Evolutionary conservation across 495 filamentous ascomycete genomes (phyloP).

Genomic region (Trichoderma reesei): DNA sequence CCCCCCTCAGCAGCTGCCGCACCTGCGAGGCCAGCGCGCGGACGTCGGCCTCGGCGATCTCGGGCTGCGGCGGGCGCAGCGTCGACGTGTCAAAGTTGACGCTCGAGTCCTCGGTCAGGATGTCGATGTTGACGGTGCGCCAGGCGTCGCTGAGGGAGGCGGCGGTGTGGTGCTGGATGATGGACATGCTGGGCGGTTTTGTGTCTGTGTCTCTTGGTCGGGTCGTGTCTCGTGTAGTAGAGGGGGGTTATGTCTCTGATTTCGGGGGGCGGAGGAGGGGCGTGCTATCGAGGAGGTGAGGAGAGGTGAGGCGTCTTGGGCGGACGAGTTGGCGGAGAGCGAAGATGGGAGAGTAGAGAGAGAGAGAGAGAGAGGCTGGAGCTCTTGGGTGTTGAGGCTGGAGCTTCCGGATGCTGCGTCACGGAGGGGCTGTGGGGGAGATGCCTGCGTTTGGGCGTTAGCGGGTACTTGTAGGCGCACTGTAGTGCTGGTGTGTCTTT

Average conservation of each 20-base stretch:
- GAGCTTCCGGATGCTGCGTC: neutral
- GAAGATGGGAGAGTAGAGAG: neutral
- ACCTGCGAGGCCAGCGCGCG: slow-evolving; percentile 66
- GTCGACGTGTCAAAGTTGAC: slow-evolving; percentile 78
- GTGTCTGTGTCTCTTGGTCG: neutral
- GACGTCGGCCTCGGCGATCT: slow-evolving; percentile 59
- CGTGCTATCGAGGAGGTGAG: neutral
- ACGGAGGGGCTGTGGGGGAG: slow-evolving; percentile 8
- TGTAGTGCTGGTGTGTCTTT: neutral
- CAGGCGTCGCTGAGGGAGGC: slow-evolving; percentile 52
- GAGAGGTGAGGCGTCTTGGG: neutral
- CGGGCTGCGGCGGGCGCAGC: slow-evolving; percentile 59
- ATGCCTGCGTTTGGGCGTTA: neutral
- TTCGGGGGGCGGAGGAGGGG: neutral
- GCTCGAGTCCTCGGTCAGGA: slow-evolving; percentile 75
- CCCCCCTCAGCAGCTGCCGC: slow-evolving; percentile 72
- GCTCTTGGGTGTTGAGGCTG: neutral
- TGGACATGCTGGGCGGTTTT: slow-evolving; percentile 32
- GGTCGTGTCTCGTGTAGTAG: too few relatives aligned
- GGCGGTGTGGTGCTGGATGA: slow-evolving; percentile 45
- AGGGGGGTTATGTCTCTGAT: neutral
- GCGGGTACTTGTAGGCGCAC: neutral
- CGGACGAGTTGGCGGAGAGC: neutral
- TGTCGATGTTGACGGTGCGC: slow-evolving; percentile 91
- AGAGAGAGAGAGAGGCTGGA: neutral